A percentile compares a stretch with the other conserved stretches of the same genome.
These are phyloP conservation scores for Boehmeria nivea DNA, from an alignment of 306 rosid genomes.

Conservation along the genomic window DNA sequence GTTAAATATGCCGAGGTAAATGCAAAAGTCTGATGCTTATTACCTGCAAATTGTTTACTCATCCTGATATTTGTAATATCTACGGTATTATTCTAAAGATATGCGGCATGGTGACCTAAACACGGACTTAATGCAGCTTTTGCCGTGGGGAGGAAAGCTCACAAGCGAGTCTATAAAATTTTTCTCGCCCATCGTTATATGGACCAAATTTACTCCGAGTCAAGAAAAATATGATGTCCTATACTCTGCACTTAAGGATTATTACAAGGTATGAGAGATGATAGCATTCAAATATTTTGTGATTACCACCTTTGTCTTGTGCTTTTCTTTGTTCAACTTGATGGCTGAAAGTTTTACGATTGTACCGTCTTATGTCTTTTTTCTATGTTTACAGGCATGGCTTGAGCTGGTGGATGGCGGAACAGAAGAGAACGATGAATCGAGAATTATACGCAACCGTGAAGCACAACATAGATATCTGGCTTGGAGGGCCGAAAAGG, in stretches of 20 bases:
- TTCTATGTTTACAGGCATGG: slow-evolving; percentile 53
- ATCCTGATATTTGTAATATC: neutral
- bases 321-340: neutral
- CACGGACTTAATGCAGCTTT: slow-evolving; percentile 78
- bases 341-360: neutral
- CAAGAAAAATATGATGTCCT: slow-evolving; percentile 45
- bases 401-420: slow-evolving; percentile 47
- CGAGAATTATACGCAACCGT: slow-evolving; percentile 40
- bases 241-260: slow-evolving; percentile 75
- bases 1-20: slow-evolving; percentile 69
- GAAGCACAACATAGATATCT: slow-evolving; percentile 87
- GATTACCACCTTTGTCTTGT: neutral
- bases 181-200: slow-evolving; percentile 91
- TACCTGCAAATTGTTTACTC: no score
- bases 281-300: neutral
- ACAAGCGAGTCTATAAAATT: slow-evolving; percentile 73
- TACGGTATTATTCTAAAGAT: slow-evolving; percentile 25
- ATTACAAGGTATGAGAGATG: slow-evolving; percentile 62
- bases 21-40: slow-evolving; percentile 29
- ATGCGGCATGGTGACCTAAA: slow-evolving; percentile 39
- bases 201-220: slow-evolving; percentile 78
- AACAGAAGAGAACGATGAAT: slow-evolving; percentile 44
- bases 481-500: slow-evolving; percentile 84
- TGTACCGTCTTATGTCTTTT: no score
- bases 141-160: slow-evolving; percentile 99